Base-by-base conservation (phyloP, 2,329 filamentous ascomycete species). In the Penicillium sp. region DNA sequence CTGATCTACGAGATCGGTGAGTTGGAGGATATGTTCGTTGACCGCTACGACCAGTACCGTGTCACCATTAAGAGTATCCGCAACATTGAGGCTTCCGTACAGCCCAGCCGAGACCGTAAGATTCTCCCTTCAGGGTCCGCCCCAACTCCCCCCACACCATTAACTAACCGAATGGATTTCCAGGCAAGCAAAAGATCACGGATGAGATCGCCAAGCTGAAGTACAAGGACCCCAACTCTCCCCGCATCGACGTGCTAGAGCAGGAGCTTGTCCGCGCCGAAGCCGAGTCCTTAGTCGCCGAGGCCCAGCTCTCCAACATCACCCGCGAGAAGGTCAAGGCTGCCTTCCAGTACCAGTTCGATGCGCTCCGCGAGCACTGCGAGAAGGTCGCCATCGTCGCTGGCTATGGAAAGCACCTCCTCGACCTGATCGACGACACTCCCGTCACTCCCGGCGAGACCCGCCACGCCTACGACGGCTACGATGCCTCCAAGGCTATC, bases 321-420 rank as follows among this genome's bases (percentile, higher is more conserved):
- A 99, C 95, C 27, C 93, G 94, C 70, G 93, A 99, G 80, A 99
- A 99, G 84, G 87, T 99, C 74, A 99, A 99, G 86, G 90, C 93
- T 51, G 94, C 94, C 40, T 99, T 97, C 80, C 90, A 88, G 53
- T 99, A 97, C 81, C 94, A 99, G 74, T 99, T 99, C 69, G 93
- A 99, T 73, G 94, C 94, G 43, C 86, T 99, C 64, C 90, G 91
- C 60, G 94, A 99, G 81, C 94, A 97, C 79, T 94, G 90, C 76
- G 94, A 99, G 79, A 99, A 99, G 82, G 85, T 97, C 25, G 94
- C 94, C 71, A 95, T 99, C 73, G 96, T 99, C 71, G 94, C 94
- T 40, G 92, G 93, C 59, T 99, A 91, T 75, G 94, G 94, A 71
- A 99, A 97, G 83, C 94, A 99, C 75, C 84, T 99, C n/a, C 84